Conservation (phyloP, 2,329 filamentous ascomycete genomes). For the Penicillium crustosum region DNA sequence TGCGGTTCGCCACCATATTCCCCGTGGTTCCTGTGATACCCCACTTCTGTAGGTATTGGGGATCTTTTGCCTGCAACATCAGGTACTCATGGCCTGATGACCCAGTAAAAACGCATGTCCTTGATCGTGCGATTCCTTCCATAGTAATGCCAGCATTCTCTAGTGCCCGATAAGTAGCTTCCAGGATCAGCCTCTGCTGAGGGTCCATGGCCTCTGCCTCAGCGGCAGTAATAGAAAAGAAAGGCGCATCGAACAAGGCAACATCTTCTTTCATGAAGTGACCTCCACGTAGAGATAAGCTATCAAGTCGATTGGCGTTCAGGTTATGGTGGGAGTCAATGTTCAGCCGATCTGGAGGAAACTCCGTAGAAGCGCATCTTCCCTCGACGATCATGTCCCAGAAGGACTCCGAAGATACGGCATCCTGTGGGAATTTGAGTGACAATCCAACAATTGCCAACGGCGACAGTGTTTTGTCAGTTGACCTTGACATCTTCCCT, state of each 20-base stretch:
- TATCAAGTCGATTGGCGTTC: constrained; percentile 17
- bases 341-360: constrained; percentile 28
- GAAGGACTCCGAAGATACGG: constrained; percentile 18
- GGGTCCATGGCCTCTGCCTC: constrained; percentile 35
- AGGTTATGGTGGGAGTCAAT: constrained; percentile 25
- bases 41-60: constrained; percentile 20
- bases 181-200: constrained; percentile 33
- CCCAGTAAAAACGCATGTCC: constrained; percentile 37
- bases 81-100: constrained; percentile 34
- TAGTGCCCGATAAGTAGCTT: constrained; percentile 30
- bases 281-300: constrained; percentile 11
- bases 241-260: constrained; percentile 32
- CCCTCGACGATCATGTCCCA: constrained; percentile 25
- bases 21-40: constrained; percentile 27
- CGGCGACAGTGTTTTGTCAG: constrained; percentile 7
- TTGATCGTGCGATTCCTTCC: constrained; percentile 29
- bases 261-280: constrained; percentile 29
- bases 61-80: constrained; percentile 22
- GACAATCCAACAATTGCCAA: constrained; percentile 26
- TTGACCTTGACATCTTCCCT: background rate
- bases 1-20: constrained; percentile 35
- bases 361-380: constrained; percentile 19
- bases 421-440: constrained; percentile 23
- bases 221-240: constrained; percentile 30
- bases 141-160: constrained; percentile 30